Conservation (phyloP, 2,329 filamentous ascomycete genomes). For the Meredithiella fracta region DNA sequence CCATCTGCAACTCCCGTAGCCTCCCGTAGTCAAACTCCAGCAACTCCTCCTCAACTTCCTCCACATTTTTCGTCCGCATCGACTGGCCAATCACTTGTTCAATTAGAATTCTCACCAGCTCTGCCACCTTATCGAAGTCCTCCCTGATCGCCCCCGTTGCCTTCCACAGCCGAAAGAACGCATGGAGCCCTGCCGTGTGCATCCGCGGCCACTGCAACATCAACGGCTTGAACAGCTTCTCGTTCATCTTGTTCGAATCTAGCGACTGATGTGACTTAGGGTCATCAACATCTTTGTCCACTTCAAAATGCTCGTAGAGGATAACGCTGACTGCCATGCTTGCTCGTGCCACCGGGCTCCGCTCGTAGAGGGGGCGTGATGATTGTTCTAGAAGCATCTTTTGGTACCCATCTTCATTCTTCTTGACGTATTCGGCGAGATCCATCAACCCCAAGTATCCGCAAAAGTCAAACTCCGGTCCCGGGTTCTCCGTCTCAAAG, state of each 20-base stretch:
- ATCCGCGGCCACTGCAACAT: constrained; percentile 85
- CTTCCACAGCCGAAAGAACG: constrained; percentile 89
- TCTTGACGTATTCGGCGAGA: constrained; percentile 79
- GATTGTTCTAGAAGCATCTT: constrained; percentile 85
- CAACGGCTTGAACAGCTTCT: constrained; percentile 72
- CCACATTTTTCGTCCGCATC: constrained; percentile 62
- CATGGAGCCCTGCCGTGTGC: constrained; percentile 69
- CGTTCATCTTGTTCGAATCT: constrained; percentile 62
- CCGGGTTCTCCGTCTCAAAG: constrained; percentile 79
- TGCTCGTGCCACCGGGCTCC: constrained; percentile 75
- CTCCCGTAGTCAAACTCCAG: constrained; percentile 64
- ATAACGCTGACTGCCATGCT: constrained; percentile 77
- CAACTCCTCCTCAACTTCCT: constrained; percentile 79
- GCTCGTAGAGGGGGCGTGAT: constrained; percentile 48
- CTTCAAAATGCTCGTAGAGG: constrained; percentile 88
- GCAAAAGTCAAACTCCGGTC: constrained; percentile 65
- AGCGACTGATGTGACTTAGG: constrained; percentile 56
- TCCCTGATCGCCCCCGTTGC: constrained; percentile 66
- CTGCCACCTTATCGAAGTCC: constrained; percentile 86
- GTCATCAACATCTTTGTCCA: constrained; percentile 74
- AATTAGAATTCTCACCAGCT: constrained; percentile 75
- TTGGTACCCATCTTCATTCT: constrained; percentile 82
- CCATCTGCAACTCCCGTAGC: constrained; percentile 80
- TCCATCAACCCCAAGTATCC: constrained; percentile 97
- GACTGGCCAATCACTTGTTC: constrained; percentile 80